These are phyloP conservation scores for Catharanthus roseus DNA, from an alignment of 257 asterid genomes.

Conservation along the genomic window DNA sequence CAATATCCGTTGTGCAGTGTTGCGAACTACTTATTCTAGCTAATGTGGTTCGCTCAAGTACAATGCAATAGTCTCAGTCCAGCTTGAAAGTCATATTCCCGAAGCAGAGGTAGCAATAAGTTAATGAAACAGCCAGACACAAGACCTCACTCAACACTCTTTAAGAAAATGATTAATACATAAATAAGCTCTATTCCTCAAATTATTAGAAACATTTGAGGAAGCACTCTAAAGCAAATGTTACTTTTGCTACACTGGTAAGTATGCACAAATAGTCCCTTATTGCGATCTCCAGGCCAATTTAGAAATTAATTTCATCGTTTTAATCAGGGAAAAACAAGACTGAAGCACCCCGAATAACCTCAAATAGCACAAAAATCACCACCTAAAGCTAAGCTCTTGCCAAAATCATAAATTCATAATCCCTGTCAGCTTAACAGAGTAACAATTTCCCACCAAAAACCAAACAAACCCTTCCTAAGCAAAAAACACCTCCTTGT, in stretches of 20 bases:
- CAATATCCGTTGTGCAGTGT: background rate
- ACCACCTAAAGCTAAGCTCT: conserved; percentile 12
- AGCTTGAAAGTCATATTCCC: background rate
- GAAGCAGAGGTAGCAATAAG: background rate
- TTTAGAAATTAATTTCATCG: background rate
- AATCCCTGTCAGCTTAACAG: background rate
- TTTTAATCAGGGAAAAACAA: background rate
- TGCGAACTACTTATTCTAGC: background rate
- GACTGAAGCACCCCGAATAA: too few relatives aligned
- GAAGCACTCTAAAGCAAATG: background rate
- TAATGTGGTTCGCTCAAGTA: background rate
- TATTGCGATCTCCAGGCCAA: background rate
- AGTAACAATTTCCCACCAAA: background rate
- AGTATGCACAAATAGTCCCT: background rate
- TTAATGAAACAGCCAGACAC: background rate
- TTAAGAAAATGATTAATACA: background rate
- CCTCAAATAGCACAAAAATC: too few relatives aligned
- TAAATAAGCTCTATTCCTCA: background rate
- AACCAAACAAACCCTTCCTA: background rate
- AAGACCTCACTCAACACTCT: background rate
- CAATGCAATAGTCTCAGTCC: background rate
- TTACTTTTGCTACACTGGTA: background rate
- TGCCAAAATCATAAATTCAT: background rate
- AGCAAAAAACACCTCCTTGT: background rate
- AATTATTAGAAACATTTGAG: background rate